Conservation (phyloP, 306 rosid species). For the Cucurbita maxima region DNA sequence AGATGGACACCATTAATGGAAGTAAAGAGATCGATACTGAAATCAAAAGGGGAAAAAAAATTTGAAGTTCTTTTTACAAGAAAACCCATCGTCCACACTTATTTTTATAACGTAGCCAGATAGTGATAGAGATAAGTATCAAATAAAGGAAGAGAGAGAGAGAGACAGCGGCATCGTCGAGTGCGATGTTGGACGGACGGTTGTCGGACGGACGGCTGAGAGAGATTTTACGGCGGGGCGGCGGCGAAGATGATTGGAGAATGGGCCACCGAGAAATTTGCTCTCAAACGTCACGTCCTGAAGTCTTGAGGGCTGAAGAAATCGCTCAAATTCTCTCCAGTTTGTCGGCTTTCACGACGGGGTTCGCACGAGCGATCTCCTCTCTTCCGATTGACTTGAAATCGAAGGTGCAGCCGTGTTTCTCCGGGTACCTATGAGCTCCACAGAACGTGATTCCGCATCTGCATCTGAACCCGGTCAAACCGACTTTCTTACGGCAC, state of each 20-base stretch:
- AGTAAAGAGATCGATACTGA: not conserved
- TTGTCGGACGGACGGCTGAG: not conserved
- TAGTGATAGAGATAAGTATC: not conserved
- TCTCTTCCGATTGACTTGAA: constrained; percentile 68
- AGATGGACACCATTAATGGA: not conserved
- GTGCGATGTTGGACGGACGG: not conserved
- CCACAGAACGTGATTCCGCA: constrained; percentile 81
- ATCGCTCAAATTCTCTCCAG: constrained; percentile 41
- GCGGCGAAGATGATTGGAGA: not conserved
- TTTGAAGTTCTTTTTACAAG: not conserved
- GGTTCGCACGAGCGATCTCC: constrained; percentile 77
- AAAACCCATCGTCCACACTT: constrained; percentile 1
- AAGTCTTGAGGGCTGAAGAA: not conserved
- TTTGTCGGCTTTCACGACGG: constrained; percentile 62
- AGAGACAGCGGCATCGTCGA: not conserved
- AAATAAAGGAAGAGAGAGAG: not conserved
- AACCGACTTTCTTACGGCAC: constrained; percentile 70
- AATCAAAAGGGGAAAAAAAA: not conserved
- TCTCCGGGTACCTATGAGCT: constrained; percentile 81
- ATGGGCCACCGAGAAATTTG: not conserved
- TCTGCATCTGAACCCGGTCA: constrained; percentile 68
- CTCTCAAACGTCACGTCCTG: not conserved
- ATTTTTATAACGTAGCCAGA: not conserved
- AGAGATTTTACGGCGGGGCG: not conserved
- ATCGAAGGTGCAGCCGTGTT: constrained; percentile 67